phyloP scores from a whole-genome alignment of 1,284 basidiomycete species.

The Coniferiporia sulphurascens region DNA sequence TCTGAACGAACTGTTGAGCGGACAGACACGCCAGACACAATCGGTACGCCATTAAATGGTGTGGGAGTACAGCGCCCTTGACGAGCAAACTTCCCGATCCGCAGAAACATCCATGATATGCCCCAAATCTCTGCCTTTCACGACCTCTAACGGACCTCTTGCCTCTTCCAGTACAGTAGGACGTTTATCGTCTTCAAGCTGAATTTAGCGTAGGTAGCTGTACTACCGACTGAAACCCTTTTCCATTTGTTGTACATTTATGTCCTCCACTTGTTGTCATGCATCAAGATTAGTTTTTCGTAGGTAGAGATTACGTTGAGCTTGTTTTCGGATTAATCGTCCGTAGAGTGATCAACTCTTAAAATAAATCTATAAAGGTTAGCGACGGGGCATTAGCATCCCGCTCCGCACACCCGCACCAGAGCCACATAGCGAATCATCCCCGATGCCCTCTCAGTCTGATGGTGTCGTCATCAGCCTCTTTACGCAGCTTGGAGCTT shows the following conservation, averaged over 20 bases:
- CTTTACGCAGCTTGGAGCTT: background rate
- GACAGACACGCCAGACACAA: background rate
- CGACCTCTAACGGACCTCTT: background rate
- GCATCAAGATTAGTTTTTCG: no score
- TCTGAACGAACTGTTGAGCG: slow-evolving; percentile 57
- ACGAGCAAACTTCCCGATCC: background rate
- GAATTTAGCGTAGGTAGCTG: no score
- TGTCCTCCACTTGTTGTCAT: no score
- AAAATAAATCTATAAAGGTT: background rate
- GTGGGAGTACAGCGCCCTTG: background rate
- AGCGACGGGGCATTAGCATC: background rate
- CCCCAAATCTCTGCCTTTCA: background rate
- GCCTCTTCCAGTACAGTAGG: background rate
- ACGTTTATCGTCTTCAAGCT: background rate
- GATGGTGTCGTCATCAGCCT: background rate
- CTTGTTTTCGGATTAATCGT: no score
- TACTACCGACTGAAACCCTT: no score
- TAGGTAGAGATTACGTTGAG: no score
- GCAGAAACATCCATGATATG: background rate
- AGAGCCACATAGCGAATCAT: background rate
- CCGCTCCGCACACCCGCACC: background rate
- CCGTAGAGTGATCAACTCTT: no score
- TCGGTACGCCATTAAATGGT: background rate
- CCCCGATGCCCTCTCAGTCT: background rate
- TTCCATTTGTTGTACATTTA: no score